Conservation (phyloP, 1,139 yeast species). For the Protomyces arabidopsidicola region DNA sequence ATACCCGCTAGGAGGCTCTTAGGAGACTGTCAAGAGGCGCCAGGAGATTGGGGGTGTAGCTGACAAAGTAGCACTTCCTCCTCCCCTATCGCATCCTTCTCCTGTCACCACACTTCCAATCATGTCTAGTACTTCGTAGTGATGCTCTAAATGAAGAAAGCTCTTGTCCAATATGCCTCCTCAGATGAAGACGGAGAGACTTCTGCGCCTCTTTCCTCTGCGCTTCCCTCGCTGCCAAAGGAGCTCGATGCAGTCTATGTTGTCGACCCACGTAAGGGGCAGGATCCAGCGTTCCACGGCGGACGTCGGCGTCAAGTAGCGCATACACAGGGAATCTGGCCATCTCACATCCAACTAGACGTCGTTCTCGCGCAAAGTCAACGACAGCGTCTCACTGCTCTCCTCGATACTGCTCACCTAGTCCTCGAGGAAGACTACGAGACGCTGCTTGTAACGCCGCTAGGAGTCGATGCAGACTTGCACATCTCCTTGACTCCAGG, state of each 20-base stretch:
- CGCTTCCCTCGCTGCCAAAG: neutral
- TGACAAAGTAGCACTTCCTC: no score
- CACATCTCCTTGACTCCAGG: neutral
- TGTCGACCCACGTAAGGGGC: constrained; percentile 15
- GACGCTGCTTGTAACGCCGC: neutral
- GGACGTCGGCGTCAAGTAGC: constrained; percentile 1
- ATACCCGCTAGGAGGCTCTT: no score
- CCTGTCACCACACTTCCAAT: no score
- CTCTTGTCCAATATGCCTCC: neutral
- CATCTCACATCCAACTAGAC: constrained; percentile 15
- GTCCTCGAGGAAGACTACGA: neutral
- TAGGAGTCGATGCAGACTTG: neutral
- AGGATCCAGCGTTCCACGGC: constrained; percentile 20
- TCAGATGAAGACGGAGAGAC: neutral
- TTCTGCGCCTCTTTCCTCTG: neutral
- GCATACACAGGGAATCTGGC: constrained; percentile 12
- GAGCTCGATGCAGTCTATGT: neutral
- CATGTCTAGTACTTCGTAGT: no score
- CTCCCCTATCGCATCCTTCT: no score
- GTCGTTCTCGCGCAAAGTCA: neutral
- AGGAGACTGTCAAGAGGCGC: no score
- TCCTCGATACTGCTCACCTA: neutral
- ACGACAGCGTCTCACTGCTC: neutral
- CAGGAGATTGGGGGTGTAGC: no score
- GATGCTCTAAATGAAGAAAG: neutral